phyloP scores from a whole-genome alignment of 129 eudicot genomes.

The Solidago caesia region DNA sequence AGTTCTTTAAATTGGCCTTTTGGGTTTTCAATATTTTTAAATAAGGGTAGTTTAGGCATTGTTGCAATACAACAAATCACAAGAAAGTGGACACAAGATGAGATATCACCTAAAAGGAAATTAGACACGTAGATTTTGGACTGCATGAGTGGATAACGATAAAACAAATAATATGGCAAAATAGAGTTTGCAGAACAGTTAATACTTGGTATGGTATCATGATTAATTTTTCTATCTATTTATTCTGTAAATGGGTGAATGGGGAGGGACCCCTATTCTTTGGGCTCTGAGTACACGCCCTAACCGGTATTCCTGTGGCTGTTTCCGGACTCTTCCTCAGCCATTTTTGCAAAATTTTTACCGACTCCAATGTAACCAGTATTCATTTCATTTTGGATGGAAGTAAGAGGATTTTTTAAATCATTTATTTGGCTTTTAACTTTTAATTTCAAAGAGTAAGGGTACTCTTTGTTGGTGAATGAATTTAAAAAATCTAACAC shows the following conservation, averaged over 20 bases:
- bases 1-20: background rate
- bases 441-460: constrained; percentile 1
- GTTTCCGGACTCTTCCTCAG: too few species aligned
- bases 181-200: background rate
- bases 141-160: background rate
- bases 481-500: too few species aligned
- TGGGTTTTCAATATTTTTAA: background rate
- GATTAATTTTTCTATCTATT: background rate
- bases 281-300: too few species aligned
- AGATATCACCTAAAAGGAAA: background rate
- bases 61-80: background rate
- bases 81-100: background rate
- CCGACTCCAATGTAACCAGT: too few species aligned
- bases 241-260: background rate
- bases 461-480: too few species aligned
- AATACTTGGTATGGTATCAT: background rate
- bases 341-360: too few species aligned
- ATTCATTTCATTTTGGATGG: background rate
- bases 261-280: too few species aligned
- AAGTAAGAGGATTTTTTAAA: background rate
- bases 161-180: background rate
- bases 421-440: background rate
- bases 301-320: too few species aligned
- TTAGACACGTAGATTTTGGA: background rate
- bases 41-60: background rate